Percentiles rank a stretch among this genome's conserved stretches.
Conservation (phyloP, 768 basidiomycete genomes). For the Floccularia luteovirens region DNA sequence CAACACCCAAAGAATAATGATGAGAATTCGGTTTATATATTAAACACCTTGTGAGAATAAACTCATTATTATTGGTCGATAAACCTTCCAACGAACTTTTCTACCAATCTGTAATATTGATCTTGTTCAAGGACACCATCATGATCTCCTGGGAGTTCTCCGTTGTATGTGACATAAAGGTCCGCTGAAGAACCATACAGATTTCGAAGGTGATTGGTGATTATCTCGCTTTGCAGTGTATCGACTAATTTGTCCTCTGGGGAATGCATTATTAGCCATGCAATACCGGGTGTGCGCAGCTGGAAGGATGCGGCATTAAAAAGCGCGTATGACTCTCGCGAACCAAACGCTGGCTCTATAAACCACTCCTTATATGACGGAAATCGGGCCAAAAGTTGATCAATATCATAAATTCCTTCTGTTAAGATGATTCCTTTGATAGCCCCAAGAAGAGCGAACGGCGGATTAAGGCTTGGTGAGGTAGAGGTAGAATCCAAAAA, state of each 20-base stretch:
- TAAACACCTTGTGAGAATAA: no score
- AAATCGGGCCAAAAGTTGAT: constrained; percentile 53
- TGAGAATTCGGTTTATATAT: no score
- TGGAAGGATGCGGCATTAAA: constrained; percentile 36
- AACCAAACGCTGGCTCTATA: constrained; percentile 56
- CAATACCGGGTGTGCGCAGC: constrained; percentile 26
- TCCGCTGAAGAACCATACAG: constrained; percentile 21
- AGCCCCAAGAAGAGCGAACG: constrained; percentile 28
- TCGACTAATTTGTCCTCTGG: constrained; percentile 65
- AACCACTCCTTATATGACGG: constrained; percentile 69
- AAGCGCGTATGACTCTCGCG: constrained; percentile 37
- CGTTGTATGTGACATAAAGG: constrained; percentile 16
- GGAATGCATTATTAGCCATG: constrained; percentile 76
- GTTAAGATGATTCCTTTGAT: constrained; percentile 54
- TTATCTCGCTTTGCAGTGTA: constrained; percentile 47
- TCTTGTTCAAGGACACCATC: constrained; percentile 37
- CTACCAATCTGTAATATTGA: constrained; percentile 40
- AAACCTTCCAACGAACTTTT: no score
- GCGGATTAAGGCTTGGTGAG: constrained; percentile 38
- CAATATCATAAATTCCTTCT: constrained; percentile 76
- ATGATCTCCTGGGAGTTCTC: constrained; percentile 44
- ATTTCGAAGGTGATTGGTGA: constrained; percentile 44
- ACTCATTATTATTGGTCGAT: no score
- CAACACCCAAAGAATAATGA: no score
- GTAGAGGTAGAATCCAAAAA: constrained; percentile 45